Evolutionary conservation across 768 basidiomycete genomes (phyloP), one percentile per base, ranked within the genome.

Genomic region (Boletus rex-veris): DNA sequence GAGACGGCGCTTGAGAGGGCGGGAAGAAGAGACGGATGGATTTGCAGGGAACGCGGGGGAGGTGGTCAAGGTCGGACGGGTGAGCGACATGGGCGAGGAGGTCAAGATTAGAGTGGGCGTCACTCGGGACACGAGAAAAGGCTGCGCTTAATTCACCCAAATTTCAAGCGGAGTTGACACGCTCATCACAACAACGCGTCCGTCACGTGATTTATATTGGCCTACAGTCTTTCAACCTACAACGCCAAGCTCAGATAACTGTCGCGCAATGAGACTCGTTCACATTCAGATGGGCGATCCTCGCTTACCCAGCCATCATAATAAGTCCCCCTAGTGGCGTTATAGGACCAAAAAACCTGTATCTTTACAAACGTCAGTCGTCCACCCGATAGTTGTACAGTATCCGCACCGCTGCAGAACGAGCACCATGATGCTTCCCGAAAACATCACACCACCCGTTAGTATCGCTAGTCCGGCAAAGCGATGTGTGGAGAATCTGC

Each of bases 401-500:
- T 15, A 59, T 16, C 51, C 71, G 48, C 45, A 76, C 82, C 73
- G 67, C 21, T 80, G 70, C 40, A 86, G 61, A 37, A 84, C 77
- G 26, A 86, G 71, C 0, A 73, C 70, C 59, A 82, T 73, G 62
- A 88, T 84, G 57, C 80, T 81, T 2, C 80, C 79, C 6, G 86
- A 88, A 65, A 90, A 88, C 4, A 88, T 41, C 1, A 76, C 44
- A 0, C 79, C 72, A 3, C 88, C 87, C 2, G 69, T 69, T 7
- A 79, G 72, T 50, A 90, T 84, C 3, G 86, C 85, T 3, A 82
- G 84, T 5, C 84, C 86, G 24, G 87, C 81, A 62, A 88, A 88
- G 10, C 75, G 71, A 62, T 88, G 84, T 1, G 60, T 53, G 0
- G 81, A 69, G 62, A 88, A 86, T 31, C 77, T 77, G 2, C 77